Evolutionary conservation across 2,329 filamentous ascomycete species (phyloP).

Genomic region (Fusarium dlaminii): DNA sequence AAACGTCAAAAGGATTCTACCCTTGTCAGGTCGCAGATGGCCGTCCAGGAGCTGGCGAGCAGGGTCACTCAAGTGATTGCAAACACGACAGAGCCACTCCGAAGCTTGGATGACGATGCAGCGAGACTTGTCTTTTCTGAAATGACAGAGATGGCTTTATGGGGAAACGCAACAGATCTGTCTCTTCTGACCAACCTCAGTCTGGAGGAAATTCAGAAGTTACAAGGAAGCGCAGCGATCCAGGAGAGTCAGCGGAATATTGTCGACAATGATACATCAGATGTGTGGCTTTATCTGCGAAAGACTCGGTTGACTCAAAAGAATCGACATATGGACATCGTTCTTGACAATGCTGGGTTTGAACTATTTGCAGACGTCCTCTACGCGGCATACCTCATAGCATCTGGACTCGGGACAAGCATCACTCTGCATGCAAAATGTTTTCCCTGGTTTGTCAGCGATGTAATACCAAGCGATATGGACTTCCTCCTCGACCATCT

Average conservation of each 20-base stretch:
- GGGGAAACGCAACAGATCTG: constrained; percentile 8
- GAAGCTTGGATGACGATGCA: not conserved
- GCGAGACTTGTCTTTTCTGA: not conserved
- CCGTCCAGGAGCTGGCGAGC: not conserved
- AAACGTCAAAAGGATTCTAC: constrained; percentile 1
- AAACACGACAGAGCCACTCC: not conserved
- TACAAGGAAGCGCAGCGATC: not conserved
- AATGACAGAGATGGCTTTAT: not conserved
- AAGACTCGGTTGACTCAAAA: not conserved
- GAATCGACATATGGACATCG: not conserved
- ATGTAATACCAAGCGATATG: not conserved
- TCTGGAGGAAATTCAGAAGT: not conserved
- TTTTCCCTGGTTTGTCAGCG: constrained; percentile 2
- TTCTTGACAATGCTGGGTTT: constrained; percentile 9
- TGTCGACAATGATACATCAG: not conserved
- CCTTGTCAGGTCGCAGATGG: not conserved
- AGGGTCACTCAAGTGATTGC: not conserved
- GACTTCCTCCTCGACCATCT: not conserved
- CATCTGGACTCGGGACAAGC: not conserved
- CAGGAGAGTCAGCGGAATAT: not conserved
- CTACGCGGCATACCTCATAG: not conserved
- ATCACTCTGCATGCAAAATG: not conserved
- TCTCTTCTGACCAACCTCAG: constrained; percentile 5
- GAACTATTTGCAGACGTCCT: constrained; percentile 4
- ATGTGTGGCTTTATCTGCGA: not conserved